These are phyloP conservation scores for Volvox reticuliferus DNA, from an alignment of 139 green algal species.

Conservation along the genomic window DNA sequence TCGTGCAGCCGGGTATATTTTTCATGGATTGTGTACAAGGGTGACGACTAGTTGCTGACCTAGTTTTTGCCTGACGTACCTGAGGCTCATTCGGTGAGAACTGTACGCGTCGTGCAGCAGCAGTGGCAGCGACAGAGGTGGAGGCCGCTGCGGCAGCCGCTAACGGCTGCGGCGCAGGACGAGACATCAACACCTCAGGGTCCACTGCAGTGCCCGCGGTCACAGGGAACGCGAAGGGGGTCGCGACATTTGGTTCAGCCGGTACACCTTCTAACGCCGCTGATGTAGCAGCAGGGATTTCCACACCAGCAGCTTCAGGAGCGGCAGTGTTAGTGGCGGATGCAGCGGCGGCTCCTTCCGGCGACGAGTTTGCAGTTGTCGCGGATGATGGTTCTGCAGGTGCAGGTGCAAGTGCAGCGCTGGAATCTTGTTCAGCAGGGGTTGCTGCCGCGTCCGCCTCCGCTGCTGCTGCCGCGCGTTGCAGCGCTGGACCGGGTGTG, in stretches of 20 bases:
- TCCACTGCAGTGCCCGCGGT: background rate
- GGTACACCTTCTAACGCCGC: no score
- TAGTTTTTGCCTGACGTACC: background rate
- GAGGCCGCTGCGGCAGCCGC: background rate
- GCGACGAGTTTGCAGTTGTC: background rate
- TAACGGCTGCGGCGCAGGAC: background rate
- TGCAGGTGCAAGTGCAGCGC: background rate
- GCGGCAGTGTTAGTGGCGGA: no score
- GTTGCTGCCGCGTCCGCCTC: background rate
- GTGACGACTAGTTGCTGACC: no score
- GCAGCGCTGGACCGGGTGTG: background rate
- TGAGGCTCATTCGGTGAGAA: slow-evolving; percentile 20
- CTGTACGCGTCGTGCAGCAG: background rate
- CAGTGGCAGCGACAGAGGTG: background rate
- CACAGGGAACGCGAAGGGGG: background rate
- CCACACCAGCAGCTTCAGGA: no score
- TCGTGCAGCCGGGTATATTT: no score
- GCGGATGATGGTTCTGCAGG: background rate
- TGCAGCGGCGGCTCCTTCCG: background rate
- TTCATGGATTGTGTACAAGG: no score
- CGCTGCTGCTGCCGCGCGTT: background rate
- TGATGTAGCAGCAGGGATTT: no score
- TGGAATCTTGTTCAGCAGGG: background rate
- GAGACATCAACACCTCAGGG: background rate
- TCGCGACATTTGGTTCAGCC: background rate